These are phyloP conservation scores for Arachis hypogaea DNA, from an alignment of 306 rosid genomes.

Conservation along the genomic window DNA sequence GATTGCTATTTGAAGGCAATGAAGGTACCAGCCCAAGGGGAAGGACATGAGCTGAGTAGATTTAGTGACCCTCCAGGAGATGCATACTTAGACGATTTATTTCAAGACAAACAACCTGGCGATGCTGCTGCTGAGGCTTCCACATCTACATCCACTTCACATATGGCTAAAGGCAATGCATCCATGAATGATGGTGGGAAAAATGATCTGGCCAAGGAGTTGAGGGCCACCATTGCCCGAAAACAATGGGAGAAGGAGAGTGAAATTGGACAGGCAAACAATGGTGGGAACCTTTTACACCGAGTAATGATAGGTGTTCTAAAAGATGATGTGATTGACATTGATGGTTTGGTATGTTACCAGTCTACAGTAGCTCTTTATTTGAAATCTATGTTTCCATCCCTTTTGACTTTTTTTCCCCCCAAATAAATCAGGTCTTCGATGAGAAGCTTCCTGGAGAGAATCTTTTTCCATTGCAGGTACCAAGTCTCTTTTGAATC, in stretches of 20 bases:
- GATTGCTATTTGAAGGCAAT: slow-evolving; percentile 63
- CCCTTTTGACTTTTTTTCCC: slow-evolving; percentile 31
- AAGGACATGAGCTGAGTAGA: slow-evolving; percentile 85
- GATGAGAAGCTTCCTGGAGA: slow-evolving; percentile 94
- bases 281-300: slow-evolving; percentile 77
- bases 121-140: slow-evolving; percentile 76
- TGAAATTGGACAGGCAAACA: slow-evolving; percentile 76
- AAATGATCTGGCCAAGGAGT: slow-evolving; percentile 89
- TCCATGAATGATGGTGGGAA: slow-evolving; percentile 65
- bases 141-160: slow-evolving; percentile 73
- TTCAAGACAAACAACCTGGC: slow-evolving; percentile 75
- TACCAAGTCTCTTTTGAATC: slow-evolving; percentile 38
- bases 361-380: slow-evolving; percentile 10
- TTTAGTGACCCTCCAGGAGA: slow-evolving; percentile 99
- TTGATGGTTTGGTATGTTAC: slow-evolving; percentile 87
- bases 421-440: slow-evolving; percentile 64
- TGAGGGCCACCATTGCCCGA: slow-evolving; percentile 93
- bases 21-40: slow-evolving; percentile 61
- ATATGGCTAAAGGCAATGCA: slow-evolving; percentile 55
- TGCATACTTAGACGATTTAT: slow-evolving; percentile 93
- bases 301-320: slow-evolving; percentile 87
- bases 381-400: slow-evolving; percentile 28
- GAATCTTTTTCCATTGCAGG: slow-evolving; percentile 89
- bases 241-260: slow-evolving; percentile 93
- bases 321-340: slow-evolving; percentile 87